Percentiles rank a stretch among this genome's conserved stretches.
Conservation (phyloP, 2,329 filamentous ascomycete species). For the Ascochyta fabae region DNA sequence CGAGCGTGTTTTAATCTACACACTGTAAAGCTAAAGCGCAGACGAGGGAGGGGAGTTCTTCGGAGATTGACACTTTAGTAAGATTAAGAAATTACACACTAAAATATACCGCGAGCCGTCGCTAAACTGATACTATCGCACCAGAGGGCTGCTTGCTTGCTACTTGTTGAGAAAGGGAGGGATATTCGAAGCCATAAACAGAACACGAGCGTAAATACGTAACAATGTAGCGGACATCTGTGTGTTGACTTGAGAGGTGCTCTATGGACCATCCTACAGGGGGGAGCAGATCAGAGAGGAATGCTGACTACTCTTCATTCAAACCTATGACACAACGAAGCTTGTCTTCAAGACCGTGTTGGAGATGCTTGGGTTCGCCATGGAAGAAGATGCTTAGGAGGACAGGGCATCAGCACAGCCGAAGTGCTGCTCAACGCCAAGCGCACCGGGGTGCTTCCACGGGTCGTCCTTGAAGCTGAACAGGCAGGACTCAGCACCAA, state of each 20-base stretch:
- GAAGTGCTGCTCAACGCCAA: constrained; percentile 81
- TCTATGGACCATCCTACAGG: constrained; percentile 2
- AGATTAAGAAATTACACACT: constrained; percentile 20
- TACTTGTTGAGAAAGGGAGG: constrained; percentile 7
- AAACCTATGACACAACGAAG: neutral
- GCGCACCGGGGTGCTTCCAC: constrained; percentile 78
- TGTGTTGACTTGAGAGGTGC: neutral
- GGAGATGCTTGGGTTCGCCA: no score
- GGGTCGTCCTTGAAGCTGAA: constrained; percentile 81
- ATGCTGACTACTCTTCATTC: neutral
- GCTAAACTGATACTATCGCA: constrained; percentile 3
- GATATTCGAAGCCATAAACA: constrained; percentile 3
- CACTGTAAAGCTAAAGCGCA: neutral
- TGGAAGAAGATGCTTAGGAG: constrained; percentile 5
- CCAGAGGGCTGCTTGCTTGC: neutral
- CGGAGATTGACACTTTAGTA: constrained; percentile 5
- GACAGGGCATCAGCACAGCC: constrained; percentile 65
- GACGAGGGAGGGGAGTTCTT: neutral
- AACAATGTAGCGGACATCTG: constrained; percentile 3
- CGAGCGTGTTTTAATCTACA: neutral
- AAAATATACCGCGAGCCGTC: constrained; percentile 13
- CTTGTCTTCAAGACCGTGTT: no score
- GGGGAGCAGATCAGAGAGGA: neutral
- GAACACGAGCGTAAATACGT: constrained; percentile 17
- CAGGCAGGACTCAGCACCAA: constrained; percentile 75